Percentiles rank a stretch among this genome's conserved stretches.
These are phyloP conservation scores for Phytopythium ostracodes DNA, from an alignment of 352 stramenopile genomes.

Conservation along the genomic window DNA sequence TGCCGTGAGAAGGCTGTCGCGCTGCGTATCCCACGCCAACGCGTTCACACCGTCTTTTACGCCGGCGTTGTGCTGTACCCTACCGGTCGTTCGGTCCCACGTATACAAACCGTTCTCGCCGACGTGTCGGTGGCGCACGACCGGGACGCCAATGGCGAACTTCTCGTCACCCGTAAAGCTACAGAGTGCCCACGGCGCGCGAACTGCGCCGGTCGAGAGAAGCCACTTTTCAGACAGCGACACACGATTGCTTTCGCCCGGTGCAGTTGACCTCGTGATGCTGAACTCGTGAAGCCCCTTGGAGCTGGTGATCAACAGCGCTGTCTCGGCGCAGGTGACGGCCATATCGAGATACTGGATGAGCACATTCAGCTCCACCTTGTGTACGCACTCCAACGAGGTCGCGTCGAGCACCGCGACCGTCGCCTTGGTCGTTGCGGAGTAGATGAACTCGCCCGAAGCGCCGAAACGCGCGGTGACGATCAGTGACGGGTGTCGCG, in stretches of 20 bases:
- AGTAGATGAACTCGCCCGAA: slow-evolving; percentile 60
- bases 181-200: slow-evolving; percentile 68
- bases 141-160: slow-evolving; percentile 69
- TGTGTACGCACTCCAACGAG: slow-evolving; percentile 44
- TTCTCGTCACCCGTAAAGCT: slow-evolving; percentile 60
- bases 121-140: slow-evolving; percentile 75
- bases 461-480: slow-evolving; percentile 47
- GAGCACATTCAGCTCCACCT: slow-evolving; percentile 40
- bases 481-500: slow-evolving; percentile 45
- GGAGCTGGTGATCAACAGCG: slow-evolving; percentile 55
- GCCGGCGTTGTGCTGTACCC: slow-evolving; percentile 64
- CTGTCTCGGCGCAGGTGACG: slow-evolving; percentile 46
- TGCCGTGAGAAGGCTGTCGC: slow-evolving; percentile 55
- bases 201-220: slow-evolving; percentile 64
- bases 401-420: slow-evolving; percentile 51
- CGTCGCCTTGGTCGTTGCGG: slow-evolving; percentile 60
- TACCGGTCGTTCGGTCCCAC: slow-evolving; percentile 51
- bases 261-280: slow-evolving; percentile 4
- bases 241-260: slow-evolving; percentile 10
- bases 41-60: slow-evolving; percentile 73
- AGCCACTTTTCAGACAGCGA: slow-evolving; percentile 40
- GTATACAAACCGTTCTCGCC: slow-evolving; percentile 80
- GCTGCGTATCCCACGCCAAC: slow-evolving; percentile 49
- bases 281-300: slow-evolving; percentile 75
- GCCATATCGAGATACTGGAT: slow-evolving; percentile 70